phyloP scores from a whole-genome alignment of 179 eudicot species.

The Corrigiola litoralis region DNA sequence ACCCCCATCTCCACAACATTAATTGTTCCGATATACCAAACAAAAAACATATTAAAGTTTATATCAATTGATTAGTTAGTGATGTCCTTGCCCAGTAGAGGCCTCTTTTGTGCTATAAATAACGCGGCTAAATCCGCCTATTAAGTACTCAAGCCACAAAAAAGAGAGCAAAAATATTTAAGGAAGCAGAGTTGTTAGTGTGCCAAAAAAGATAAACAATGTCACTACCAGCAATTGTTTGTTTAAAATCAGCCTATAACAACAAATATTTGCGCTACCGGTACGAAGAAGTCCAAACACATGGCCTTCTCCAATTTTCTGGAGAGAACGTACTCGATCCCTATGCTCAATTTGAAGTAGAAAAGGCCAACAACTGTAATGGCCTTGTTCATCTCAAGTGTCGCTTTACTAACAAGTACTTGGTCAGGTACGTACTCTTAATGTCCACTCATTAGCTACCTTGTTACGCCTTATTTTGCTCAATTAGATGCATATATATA shows the following conservation, averaged over 20 bases:
- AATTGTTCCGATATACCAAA: too few species aligned
- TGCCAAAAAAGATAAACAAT: neutral
- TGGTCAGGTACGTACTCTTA: constrained; percentile 6
- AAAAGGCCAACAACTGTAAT: neutral
- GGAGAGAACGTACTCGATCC: neutral
- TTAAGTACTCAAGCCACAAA: too few species aligned
- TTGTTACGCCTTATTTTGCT: neutral
- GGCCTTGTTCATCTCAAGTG: constrained; percentile 14
- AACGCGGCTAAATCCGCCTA: too few species aligned
- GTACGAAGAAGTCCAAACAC: neutral
- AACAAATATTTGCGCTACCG: constrained; percentile 3
- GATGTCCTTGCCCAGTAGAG: too few species aligned
- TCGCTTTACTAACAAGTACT: constrained; percentile 6
- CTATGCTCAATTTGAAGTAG: neutral
- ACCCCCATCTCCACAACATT: too few species aligned
- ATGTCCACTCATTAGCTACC: neutral
- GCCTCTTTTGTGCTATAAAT: too few species aligned
- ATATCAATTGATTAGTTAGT: too few species aligned
- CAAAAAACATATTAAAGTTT: too few species aligned
- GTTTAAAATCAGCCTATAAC: constrained; percentile 11
- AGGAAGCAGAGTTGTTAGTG: too few species aligned
- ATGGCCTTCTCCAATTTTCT: constrained; percentile 6
- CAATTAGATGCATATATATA: too few species aligned
- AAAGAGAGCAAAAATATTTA: too few species aligned
- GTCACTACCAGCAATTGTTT: constrained; percentile 1